Percentiles rank a stretch among this genome's conserved stretches.
phyloP scores from a whole-genome alignment of 345 rosid genomes.

The Camelina neglecta region DNA sequence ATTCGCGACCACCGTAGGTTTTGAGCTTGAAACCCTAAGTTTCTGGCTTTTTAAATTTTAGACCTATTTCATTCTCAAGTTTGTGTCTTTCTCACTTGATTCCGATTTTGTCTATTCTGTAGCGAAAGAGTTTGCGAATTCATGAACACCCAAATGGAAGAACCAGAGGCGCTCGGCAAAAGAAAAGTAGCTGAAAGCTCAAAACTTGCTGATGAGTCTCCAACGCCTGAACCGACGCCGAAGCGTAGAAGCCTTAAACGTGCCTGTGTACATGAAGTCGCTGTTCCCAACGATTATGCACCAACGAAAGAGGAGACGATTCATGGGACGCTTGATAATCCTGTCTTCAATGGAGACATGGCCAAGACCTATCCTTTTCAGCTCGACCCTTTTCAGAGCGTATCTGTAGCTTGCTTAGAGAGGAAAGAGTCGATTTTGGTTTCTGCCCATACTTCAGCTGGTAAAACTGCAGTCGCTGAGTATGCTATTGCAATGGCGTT shows the following conservation, averaged over 20 bases:
- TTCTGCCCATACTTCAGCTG: constrained; percentile 97
- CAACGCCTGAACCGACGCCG: constrained; percentile 48
- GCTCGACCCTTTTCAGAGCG: constrained; percentile 91
- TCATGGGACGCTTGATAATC: constrained; percentile 77
- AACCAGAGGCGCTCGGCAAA: constrained; percentile 49
- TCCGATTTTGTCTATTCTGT: constrained; percentile 13
- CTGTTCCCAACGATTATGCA: constrained; percentile 70
- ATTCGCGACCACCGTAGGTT: constrained; percentile 4
- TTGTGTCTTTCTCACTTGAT: neutral
- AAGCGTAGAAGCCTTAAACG: constrained; percentile 61
- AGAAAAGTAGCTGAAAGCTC: constrained; percentile 55
- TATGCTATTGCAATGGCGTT: constrained; percentile 98
- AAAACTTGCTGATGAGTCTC: constrained; percentile 42
- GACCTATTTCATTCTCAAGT: neutral
- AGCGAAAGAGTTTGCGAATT: constrained; percentile 16
- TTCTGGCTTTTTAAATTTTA: neutral
- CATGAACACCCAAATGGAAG: constrained; percentile 46
- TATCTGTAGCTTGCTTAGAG: constrained; percentile 89
- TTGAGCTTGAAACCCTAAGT: constrained; percentile 7
- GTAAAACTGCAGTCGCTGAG: constrained; percentile 99
- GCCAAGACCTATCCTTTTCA: constrained; percentile 75
- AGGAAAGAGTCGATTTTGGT: constrained; percentile 93
- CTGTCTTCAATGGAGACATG: constrained; percentile 74
- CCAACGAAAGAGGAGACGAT: constrained; percentile 61
- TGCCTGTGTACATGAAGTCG: constrained; percentile 94